These are phyloP conservation scores for Trichoderma asperellum DNA, from an alignment of 2,329 filamentous ascomycete genomes.

Conservation along the genomic window DNA sequence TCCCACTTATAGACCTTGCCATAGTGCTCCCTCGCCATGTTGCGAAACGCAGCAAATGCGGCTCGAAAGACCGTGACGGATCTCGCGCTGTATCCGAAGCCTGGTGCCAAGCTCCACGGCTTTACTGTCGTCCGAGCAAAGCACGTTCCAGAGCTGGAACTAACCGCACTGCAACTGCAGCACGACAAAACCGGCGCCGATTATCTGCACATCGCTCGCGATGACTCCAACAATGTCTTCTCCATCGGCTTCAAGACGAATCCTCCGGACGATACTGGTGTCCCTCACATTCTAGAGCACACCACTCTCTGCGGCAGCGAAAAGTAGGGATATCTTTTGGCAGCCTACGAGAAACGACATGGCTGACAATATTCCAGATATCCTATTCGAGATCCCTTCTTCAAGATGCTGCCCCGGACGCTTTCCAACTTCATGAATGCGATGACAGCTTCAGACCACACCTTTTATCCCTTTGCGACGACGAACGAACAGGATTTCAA, in stretches of 20 bases:
- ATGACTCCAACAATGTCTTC: constrained; percentile 99
- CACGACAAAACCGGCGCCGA: constrained; percentile 96
- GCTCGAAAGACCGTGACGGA: constrained; percentile 72
- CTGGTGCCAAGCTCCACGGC: constrained; percentile 86
- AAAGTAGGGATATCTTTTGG: constrained; percentile 61
- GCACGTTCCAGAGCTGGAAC: constrained; percentile 89
- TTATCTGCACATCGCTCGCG: constrained; percentile 90
- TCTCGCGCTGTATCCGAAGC: constrained; percentile 72
- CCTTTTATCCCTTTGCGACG: constrained; percentile 96
- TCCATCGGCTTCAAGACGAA: constrained; percentile 99
- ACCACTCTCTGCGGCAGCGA: constrained; percentile 94
- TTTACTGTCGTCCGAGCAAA: constrained; percentile 90
- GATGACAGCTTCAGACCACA: constrained; percentile 94
- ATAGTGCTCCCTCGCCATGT: constrained; percentile 44
- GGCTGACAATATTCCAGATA: constrained; percentile 62
- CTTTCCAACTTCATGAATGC: constrained; percentile 99
- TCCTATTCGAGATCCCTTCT: constrained; percentile 98
- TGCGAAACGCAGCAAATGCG: constrained; percentile 56
- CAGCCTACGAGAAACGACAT: constrained; percentile 24
- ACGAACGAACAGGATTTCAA: constrained; percentile 95
- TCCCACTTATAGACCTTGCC: not conserved
- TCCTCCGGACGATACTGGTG: constrained; percentile 91
- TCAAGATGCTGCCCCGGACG: constrained; percentile 98
- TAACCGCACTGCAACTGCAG: constrained; percentile 86
- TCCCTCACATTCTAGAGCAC: constrained; percentile 97